Base-by-base conservation (phyloP, 495 filamentous ascomycete species). In the Aspergillus conjunctus region DNA sequence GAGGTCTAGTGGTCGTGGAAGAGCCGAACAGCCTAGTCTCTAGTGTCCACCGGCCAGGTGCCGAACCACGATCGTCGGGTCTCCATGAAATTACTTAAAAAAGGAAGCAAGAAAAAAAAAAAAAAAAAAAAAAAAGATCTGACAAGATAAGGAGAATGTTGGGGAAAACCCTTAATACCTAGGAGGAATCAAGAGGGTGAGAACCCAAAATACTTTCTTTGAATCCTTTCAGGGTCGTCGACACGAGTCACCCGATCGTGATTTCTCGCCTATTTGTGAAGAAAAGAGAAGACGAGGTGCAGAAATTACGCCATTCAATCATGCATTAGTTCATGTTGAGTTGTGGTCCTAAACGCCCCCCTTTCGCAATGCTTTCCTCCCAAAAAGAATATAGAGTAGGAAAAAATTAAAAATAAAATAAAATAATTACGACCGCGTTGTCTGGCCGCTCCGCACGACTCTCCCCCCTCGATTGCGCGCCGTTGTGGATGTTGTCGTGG, bases 371-470 rank as follows among this genome's bases (percentile, higher is more conserved):
- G 57, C 45, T 22, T 53, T 21, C 56, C 48, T 22, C 49, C 26
- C 26, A 26, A 26, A 26, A 26, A 26, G 26, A 26, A 26, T 26
- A 26, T 26, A 26, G 26, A 26, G n/a, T n/a, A n/a, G n/a, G n/a
- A n/a, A n/a, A n/a, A n/a, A n/a, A n/a, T n/a, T n/a, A n/a, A n/a
- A n/a, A n/a, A n/a, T n/a, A n/a, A 57, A 51, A 51, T 51, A 51
- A 48, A 51, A 41, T 22, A 33, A 54, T 21, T 45, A 52, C 39
- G 58, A 18, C 21, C 51, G 58, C 21, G 51, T 26, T 26, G 26
- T 46, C 56, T 73, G 70, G 48, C 64, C 58, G 9, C 68, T 70
- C 32, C 72, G 68, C 31, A 52, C 58, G 54, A 65, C 58, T 33
- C 71, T 20, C 5, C 45, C 54, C 3, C 65, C 63, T 9, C 70